phyloP scores from a whole-genome alignment of 768 basidiomycete species.

The Daedalea quercina region DNA sequence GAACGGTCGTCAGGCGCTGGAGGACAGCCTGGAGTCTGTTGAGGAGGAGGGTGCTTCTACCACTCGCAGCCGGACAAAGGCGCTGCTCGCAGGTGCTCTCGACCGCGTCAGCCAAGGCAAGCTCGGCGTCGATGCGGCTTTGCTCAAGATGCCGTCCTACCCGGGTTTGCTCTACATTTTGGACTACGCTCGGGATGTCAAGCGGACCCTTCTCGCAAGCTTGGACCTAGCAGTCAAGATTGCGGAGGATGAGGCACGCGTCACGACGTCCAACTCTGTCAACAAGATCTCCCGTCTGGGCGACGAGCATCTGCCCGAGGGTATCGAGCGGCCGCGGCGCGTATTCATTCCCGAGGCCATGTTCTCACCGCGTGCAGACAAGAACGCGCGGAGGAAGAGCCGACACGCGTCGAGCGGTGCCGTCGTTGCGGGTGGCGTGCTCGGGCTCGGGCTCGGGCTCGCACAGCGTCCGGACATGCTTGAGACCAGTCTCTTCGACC shows the following conservation, averaged over 20 bases:
- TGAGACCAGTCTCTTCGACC: conserved; percentile 74
- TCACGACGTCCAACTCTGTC: conserved; percentile 59
- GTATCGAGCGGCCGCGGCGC: conserved; percentile 72
- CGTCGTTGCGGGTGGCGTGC: conserved; percentile 69
- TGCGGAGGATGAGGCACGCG: conserved; percentile 80
- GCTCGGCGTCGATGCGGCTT: conserved; percentile 45
- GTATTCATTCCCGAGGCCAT: conserved; percentile 98
- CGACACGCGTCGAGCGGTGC: conserved; percentile 33
- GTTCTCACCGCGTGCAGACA: conserved; percentile 59
- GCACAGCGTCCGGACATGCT: conserved; percentile 71
- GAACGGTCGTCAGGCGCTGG: conserved; percentile 61
- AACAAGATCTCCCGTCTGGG: conserved; percentile 60
- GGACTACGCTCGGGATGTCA: conserved; percentile 83
- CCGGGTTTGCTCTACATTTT: conserved; percentile 77
- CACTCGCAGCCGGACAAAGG: conserved; percentile 48
- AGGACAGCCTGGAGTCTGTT: conserved; percentile 67
- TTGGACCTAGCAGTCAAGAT: conserved; percentile 73
- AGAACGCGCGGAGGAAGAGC: conserved; percentile 29
- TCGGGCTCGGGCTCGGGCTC: conserved; percentile 80
- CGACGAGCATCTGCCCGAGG: conserved; percentile 70
- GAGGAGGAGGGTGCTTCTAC: conserved; percentile 69
- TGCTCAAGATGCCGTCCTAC: conserved; percentile 64
- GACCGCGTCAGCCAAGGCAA: conserved; percentile 73
- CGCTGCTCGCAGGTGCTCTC: conserved; percentile 58
- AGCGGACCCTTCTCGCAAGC: conserved; percentile 67